Percentiles rank a stretch among this genome's conserved stretches.
These are phyloP conservation scores for Pythium diclinum DNA, from an alignment of 352 stramenopile genomes.

Conservation along the genomic window DNA sequence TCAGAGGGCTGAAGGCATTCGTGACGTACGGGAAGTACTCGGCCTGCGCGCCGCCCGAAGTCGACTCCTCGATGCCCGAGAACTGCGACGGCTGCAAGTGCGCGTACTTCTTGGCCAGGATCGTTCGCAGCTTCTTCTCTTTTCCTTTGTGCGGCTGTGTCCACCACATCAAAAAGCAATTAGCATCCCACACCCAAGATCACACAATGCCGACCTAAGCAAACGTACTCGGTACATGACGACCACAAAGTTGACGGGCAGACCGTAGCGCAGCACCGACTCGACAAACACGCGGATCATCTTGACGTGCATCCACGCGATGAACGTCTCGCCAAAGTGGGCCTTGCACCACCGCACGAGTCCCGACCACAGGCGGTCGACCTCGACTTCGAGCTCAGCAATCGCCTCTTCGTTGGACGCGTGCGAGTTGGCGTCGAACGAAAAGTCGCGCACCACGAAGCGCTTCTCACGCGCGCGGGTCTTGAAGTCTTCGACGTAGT, in stretches of 20 bases:
- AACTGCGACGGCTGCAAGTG: slow-evolving; percentile 84
- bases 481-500: slow-evolving; percentile 95
- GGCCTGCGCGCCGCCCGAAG: slow-evolving; percentile 47
- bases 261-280: slow-evolving; percentile 96
- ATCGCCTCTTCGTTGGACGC: slow-evolving; percentile 88
- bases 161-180: neutral
- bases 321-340: slow-evolving; percentile 97
- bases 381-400: slow-evolving; percentile 82
- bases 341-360: slow-evolving; percentile 97
- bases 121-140: slow-evolving; percentile 78
- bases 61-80: slow-evolving; percentile 64
- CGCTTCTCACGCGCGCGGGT: slow-evolving; percentile 93
- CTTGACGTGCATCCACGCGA: slow-evolving; percentile 99
- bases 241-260: slow-evolving; percentile 95
- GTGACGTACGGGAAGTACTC: slow-evolving; percentile 86
- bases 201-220: neutral
- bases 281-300: slow-evolving; percentile 97
- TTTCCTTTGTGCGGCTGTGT: slow-evolving; percentile 65
- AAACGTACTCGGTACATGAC: slow-evolving; percentile 73
- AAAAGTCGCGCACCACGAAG: slow-evolving; percentile 90
- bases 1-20: slow-evolving; percentile 72
- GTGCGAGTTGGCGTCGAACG: slow-evolving; percentile 88
- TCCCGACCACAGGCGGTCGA: slow-evolving; percentile 93
- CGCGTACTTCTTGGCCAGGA: slow-evolving; percentile 84
- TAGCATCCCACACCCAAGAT: too few species aligned